phyloP scores from a whole-genome alignment of 129 eudicot species.

The Lactuca saligna region DNA sequence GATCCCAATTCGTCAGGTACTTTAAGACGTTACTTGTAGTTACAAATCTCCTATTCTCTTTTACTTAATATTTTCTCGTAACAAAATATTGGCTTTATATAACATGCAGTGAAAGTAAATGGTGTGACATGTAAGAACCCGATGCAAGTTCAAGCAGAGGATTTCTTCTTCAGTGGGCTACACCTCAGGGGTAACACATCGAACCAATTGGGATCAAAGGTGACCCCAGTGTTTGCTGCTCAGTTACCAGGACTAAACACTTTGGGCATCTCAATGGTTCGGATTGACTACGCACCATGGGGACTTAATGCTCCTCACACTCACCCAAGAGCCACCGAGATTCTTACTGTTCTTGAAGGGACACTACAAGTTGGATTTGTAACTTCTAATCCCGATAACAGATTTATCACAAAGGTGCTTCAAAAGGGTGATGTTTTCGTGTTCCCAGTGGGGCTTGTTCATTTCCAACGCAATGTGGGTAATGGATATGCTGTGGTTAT shows the following conservation, averaged over 20 bases:
- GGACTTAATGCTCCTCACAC: conserved; percentile 48
- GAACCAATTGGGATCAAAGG: conserved; percentile 40
- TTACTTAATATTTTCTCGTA: not conserved
- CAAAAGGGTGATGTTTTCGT: conserved; percentile 54
- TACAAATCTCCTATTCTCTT: not conserved
- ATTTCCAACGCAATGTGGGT: conserved; percentile 43
- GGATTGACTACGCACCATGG: conserved; percentile 46
- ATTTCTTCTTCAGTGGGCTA: conserved; percentile 46
- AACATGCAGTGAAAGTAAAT: conserved; percentile 36
- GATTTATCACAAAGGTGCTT: conserved; percentile 36
- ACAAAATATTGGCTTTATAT: not conserved
- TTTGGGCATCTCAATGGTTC: conserved; percentile 41
- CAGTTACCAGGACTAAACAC: conserved; percentile 51
- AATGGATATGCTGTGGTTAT: conserved; percentile 35
- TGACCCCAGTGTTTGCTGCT: conserved; percentile 32
- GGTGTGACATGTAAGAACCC: conserved; percentile 48
- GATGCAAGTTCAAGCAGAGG: conserved; percentile 32
- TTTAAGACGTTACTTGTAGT: not conserved
- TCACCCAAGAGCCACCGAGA: conserved; percentile 52
- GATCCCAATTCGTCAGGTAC: conserved; percentile 39
- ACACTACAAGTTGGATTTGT: conserved; percentile 40
- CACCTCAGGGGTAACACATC: conserved; percentile 48
- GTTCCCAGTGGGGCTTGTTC: conserved; percentile 48
- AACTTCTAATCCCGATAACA: conserved; percentile 44
- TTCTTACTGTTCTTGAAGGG: conserved; percentile 46